Percentiles rank a stretch among this genome's conserved stretches.
Evolutionary conservation across 371 early-diverging fungal genomes (phyloP).

Genomic region (Mortierella sp.): DNA sequence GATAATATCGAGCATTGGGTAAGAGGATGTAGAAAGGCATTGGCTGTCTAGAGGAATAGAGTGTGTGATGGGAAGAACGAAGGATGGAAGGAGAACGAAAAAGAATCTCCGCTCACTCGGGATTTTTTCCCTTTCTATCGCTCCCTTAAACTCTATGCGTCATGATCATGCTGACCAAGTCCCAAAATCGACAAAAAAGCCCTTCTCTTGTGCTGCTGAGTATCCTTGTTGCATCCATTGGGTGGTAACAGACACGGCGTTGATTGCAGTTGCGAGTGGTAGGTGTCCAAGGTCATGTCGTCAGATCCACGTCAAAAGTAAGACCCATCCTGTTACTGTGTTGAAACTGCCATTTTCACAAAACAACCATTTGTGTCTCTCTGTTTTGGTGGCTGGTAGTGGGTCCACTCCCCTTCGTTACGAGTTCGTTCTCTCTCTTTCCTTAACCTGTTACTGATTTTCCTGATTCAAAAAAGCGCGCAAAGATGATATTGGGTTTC

Average conservation of each 20-base stretch:
- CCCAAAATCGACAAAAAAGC: not conserved
- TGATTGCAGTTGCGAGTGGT: not conserved
- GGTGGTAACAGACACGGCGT: not conserved
- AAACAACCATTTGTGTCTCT: too few species aligned
- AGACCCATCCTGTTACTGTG: not conserved
- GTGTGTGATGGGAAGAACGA: conserved; percentile 4
- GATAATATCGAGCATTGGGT: not conserved
- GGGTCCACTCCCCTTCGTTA: too few species aligned
- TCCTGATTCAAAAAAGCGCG: not conserved
- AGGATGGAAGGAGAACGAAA: conserved; percentile 2
- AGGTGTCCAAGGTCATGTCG: not conserved
- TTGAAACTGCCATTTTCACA: too few species aligned
- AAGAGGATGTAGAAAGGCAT: not conserved
- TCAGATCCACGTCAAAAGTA: not conserved
- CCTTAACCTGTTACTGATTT: not conserved
- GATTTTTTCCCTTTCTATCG: not conserved
- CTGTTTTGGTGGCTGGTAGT: not conserved
- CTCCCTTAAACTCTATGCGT: not conserved
- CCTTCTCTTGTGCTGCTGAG: not conserved
- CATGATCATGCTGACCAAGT: not conserved
- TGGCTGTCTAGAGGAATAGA: not conserved
- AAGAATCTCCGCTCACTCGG: not conserved
- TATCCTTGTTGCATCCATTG: not conserved
- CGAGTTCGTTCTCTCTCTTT: not conserved
- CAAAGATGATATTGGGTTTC: not conserved